These are phyloP conservation scores for Daldinia grandis DNA, from an alignment of 495 filamentous ascomycete species.

Conservation along the genomic window DNA sequence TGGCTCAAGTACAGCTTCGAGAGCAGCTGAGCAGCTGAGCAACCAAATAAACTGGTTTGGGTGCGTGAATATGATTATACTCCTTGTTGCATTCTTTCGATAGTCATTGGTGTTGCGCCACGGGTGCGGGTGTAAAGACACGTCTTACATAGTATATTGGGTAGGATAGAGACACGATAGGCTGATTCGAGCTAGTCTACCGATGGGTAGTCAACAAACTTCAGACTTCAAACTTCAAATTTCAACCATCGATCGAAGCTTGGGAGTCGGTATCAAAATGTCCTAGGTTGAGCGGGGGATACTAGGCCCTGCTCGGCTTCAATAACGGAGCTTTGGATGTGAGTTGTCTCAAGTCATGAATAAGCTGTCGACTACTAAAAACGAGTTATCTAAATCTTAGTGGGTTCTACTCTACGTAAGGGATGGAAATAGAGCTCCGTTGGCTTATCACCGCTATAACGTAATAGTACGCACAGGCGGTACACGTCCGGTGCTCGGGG, in stretches of 20 bases:
- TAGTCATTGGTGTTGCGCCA: conserved; percentile 18
- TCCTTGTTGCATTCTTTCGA: conserved; percentile 30
- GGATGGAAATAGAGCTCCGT: conserved; percentile 6
- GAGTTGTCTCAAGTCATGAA: background rate
- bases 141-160: conserved; percentile 34
- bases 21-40: conserved; percentile 59
- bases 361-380: background rate
- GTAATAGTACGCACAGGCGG: conserved; percentile 14
- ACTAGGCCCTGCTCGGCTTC: background rate
- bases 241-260: background rate
- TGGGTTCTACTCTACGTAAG: background rate
- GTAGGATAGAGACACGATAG: conserved; percentile 27
- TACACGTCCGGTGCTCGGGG: conserved; percentile 32
- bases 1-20: conserved; percentile 94
- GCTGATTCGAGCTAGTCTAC: conserved; percentile 20
- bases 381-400: background rate
- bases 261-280: background rate
- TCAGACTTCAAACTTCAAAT: background rate
- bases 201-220: conserved; percentile 14
- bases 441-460: conserved; percentile 20
- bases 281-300: background rate
- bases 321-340: background rate
- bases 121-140: conserved; percentile 19
- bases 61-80: conserved; percentile 20
- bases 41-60: background rate